phyloP scores from a whole-genome alignment of 441 rosid species.

The Erysimum cheiri region DNA sequence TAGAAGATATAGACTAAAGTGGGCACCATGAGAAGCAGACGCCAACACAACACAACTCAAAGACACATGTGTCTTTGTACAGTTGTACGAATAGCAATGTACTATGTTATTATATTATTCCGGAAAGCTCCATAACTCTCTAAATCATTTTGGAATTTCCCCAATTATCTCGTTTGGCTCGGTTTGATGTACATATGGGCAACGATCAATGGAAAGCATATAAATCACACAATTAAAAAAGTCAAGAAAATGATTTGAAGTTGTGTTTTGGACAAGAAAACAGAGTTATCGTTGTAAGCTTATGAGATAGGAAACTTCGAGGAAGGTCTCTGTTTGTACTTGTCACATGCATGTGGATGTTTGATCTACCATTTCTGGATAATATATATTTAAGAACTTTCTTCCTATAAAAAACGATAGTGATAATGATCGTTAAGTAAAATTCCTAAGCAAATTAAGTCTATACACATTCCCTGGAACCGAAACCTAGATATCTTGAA shows the following conservation, averaged over 20 bases:
- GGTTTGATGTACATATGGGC: background rate
- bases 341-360: conserved; percentile 25
- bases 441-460: background rate
- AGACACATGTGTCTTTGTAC: conserved; percentile 26
- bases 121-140: conserved; percentile 28
- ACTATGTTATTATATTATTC: conserved; percentile 33
- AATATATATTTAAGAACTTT: background rate
- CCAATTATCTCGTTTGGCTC: conserved; percentile 11
- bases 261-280: conserved; percentile 1
- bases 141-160: conserved; percentile 13
- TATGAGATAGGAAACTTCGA: conserved; percentile 16
- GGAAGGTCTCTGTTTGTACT: conserved; percentile 10
- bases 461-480: conserved; percentile 4
- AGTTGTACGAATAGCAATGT: conserved; percentile 32
- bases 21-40: conserved; percentile 20
- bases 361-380: conserved; percentile 12
- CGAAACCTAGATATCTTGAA: background rate
- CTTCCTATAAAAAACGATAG: background rate
- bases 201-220: background rate
- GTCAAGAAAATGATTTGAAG: background rate
- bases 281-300: conserved; percentile 4
- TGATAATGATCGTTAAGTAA: background rate
- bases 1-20: conserved; percentile 15
- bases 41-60: conserved; percentile 34
- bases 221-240: conserved; percentile 24